Evolutionary conservation across 495 filamentous ascomycete species (phyloP).

Genomic region (Aspergillus steynii): DNA sequence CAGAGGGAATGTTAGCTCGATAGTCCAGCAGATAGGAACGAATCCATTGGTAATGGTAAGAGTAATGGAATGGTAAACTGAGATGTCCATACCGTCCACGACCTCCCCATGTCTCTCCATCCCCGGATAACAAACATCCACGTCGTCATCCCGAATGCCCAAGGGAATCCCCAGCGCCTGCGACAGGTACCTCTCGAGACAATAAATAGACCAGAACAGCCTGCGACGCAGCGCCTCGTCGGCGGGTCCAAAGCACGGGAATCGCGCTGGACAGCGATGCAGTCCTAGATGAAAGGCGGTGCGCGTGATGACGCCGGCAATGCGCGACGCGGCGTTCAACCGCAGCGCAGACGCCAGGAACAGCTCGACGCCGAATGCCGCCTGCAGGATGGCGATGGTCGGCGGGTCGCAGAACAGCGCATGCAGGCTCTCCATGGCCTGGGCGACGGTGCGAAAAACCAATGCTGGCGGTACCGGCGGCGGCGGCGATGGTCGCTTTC

Average conservation of each 20-base stretch:
- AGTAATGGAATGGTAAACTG: background rate
- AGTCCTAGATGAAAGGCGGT: conserved; percentile 50
- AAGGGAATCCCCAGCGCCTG: conserved; percentile 52
- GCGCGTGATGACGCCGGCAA: conserved; percentile 47
- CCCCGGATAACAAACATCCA: conserved; percentile 52
- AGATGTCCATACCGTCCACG: conserved; percentile 9
- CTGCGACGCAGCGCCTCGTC: conserved; percentile 43
- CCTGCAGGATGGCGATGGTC: conserved; percentile 42
- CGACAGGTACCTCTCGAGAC: conserved; percentile 48
- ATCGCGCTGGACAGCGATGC: conserved; percentile 49
- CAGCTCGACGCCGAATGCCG: conserved; percentile 44
- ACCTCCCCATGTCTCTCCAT: conserved; percentile 33
- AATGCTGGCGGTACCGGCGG: conserved; percentile 31
- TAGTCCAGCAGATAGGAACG: background rate
- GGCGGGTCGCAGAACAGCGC: conserved; percentile 37
- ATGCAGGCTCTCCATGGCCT: conserved; percentile 39
- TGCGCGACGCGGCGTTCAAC: conserved; percentile 48
- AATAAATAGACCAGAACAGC: conserved; percentile 54
- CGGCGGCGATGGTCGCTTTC: background rate
- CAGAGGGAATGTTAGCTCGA: background rate
- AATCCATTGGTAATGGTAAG: background rate
- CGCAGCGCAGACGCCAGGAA: conserved; percentile 48
- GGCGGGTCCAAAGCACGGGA: conserved; percentile 36
- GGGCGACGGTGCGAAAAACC: conserved; percentile 37
- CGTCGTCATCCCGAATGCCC: conserved; percentile 51